Conservation (phyloP, 805 yeast genomes). For the Candida golubevii region DNA sequence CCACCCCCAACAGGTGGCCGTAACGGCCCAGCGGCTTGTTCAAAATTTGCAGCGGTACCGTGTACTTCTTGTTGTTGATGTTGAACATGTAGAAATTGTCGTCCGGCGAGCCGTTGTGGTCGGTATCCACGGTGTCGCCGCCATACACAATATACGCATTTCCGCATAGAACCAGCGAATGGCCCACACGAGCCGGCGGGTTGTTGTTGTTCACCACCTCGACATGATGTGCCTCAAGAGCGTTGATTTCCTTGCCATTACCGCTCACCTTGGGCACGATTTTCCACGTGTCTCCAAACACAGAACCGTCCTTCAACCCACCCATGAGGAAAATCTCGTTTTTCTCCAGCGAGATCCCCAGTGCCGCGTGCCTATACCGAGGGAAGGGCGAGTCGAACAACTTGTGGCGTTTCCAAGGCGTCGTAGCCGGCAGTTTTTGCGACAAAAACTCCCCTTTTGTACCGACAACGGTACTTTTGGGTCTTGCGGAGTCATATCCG, state of each 20-base stretch:
- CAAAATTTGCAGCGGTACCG: constrained; percentile 41
- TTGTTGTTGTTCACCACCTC: constrained; percentile 63
- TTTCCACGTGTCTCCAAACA: constrained; percentile 94
- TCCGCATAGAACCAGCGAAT: constrained; percentile 86
- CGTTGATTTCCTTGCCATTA: constrained; percentile 18
- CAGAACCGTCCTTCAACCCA: constrained; percentile 87
- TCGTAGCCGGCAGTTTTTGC: background rate
- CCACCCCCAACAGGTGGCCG: constrained; percentile 85
- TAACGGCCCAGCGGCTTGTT: constrained; percentile 85
- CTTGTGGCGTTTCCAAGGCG: constrained; percentile 68
- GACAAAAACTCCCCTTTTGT: background rate
- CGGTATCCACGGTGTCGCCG: constrained; percentile 89
- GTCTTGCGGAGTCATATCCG: background rate
- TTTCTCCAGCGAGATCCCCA: constrained; percentile 61
- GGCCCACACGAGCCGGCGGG: constrained; percentile 97
- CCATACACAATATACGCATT: constrained; percentile 94
- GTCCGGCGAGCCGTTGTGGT: constrained; percentile 72
- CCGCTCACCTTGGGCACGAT: constrained; percentile 47
- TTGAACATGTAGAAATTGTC: constrained; percentile 84
- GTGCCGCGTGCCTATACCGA: constrained; percentile 86
- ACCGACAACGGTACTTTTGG: background rate
- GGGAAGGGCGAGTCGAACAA: constrained; percentile 83
- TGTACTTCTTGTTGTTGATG: constrained; percentile 43
- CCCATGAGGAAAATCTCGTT: constrained; percentile 90
- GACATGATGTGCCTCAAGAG: constrained; percentile 28